Evolutionary conservation across 306 rosid species (phyloP).

Genomic region (Trifolium pratense): DNA sequence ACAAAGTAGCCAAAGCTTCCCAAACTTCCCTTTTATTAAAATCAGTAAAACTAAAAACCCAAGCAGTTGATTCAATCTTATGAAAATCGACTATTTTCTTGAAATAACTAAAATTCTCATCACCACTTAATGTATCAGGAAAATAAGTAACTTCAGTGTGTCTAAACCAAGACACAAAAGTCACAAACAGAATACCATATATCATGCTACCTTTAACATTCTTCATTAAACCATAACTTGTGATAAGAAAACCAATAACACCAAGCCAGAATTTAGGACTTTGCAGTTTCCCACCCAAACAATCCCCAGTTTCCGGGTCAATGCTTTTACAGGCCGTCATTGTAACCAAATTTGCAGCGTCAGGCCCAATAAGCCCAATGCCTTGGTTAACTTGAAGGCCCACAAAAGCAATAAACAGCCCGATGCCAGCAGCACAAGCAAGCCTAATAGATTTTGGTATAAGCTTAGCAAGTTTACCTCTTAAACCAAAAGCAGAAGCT

Average conservation of each 20-base stretch:
- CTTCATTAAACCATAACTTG: constrained; percentile 72
- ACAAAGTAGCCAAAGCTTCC: constrained; percentile 76
- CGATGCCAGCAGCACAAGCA: constrained; percentile 84
- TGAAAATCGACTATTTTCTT: constrained; percentile 80
- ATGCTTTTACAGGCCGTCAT: constrained; percentile 64
- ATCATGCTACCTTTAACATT: constrained; percentile 85
- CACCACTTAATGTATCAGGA: constrained; percentile 68
- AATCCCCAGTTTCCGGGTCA: constrained; percentile 71
- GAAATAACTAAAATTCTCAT: constrained; percentile 63
- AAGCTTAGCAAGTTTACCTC: constrained; percentile 77
- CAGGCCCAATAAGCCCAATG: constrained; percentile 83
- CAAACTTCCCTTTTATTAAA: constrained; percentile 71
- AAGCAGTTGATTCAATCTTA: constrained; percentile 69
- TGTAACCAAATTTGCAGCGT: constrained; percentile 67
- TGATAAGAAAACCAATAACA: constrained; percentile 63
- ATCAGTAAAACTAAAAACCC: constrained; percentile 61
- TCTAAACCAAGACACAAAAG: constrained; percentile 80
- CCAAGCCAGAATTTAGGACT: constrained; percentile 87
- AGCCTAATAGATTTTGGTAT: constrained; percentile 73
- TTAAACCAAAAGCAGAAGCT: constrained; percentile 72
- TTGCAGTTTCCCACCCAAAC: constrained; percentile 70
- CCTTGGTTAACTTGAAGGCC: constrained; percentile 82
- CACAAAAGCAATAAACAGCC: constrained; percentile 92
- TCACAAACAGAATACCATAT: constrained; percentile 81
- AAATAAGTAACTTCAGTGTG: constrained; percentile 74